These are phyloP conservation scores for Paracorniculantispora psalliotae DNA, from an alignment of 2,329 filamentous ascomycete species.

Conservation along the genomic window DNA sequence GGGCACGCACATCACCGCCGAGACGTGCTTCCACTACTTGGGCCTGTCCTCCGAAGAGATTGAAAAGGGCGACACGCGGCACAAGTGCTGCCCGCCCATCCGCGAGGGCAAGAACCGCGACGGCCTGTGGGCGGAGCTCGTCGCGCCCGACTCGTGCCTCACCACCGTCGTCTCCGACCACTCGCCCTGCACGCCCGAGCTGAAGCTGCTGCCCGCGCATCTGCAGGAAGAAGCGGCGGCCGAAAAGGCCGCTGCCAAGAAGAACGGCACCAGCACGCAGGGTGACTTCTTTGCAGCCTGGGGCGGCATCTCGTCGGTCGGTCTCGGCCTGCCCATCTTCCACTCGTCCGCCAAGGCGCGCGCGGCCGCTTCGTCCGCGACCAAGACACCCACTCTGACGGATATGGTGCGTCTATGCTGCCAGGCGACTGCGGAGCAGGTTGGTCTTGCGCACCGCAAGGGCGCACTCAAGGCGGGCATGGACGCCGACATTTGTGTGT, in stretches of 20 bases:
- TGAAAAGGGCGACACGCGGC: conserved; percentile 77
- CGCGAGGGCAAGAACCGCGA: conserved; percentile 77
- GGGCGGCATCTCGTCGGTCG: conserved; percentile 94
- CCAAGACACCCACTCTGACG: conserved; percentile 49
- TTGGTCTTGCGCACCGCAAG: conserved; percentile 76
- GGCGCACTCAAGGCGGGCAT: conserved; percentile 73
- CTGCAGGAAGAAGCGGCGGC: conserved; percentile 37
- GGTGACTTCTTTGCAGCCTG: conserved; percentile 96
- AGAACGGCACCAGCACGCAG: background rate
- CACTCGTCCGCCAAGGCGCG: conserved; percentile 70
- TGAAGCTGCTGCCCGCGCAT: conserved; percentile 77
- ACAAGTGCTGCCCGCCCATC: conserved; percentile 95
- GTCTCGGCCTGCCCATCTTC: conserved; percentile 85
- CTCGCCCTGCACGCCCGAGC: conserved; percentile 89
- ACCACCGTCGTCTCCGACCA: conserved; percentile 92
- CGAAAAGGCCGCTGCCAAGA: conserved; percentile 28
- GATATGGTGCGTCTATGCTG: conserved; percentile 85
- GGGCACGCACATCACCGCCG: conserved; percentile 83
- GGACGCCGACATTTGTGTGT: conserved; percentile 88
- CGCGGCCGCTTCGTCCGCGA: conserved; percentile 33
- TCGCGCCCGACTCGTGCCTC: conserved; percentile 69
- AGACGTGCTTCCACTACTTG: conserved; percentile 95
- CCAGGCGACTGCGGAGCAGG: conserved; percentile 79
- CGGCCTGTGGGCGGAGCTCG: conserved; percentile 78
- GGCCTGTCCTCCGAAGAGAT: conserved; percentile 79